These are phyloP conservation scores for Hymenoscyphus fraxineus DNA, from an alignment of 2,329 filamentous ascomycete species.

Conservation along the genomic window DNA sequence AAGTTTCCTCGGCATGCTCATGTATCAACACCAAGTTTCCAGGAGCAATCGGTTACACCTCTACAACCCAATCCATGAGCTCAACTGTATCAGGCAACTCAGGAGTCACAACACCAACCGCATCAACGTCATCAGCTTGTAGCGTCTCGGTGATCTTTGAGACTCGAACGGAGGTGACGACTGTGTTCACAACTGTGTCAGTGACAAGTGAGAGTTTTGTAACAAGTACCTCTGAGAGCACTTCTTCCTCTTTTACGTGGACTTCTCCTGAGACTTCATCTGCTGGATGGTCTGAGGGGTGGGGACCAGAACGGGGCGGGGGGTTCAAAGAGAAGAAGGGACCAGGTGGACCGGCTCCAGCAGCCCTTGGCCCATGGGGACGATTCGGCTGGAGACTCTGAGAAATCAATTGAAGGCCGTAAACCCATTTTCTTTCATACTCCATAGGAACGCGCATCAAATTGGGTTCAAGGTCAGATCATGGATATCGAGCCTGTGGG, in stretches of 20 bases:
- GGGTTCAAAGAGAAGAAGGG: not conserved
- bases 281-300: not conserved
- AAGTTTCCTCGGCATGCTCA: constrained; percentile 8
- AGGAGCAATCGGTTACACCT: constrained; percentile 7
- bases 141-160: not conserved
- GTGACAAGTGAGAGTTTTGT: not conserved
- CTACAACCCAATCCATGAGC: not conserved
- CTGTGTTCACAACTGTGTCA: not conserved
- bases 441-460: too few relatives aligned
- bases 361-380: not conserved
- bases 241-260: not conserved
- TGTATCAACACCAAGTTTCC: constrained; percentile 6
- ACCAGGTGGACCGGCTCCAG: not conserved
- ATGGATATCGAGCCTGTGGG: too few relatives aligned
- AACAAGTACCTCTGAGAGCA: not conserved
- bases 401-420: not conserved
- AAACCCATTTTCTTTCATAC: too few relatives aligned
- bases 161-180: not conserved
- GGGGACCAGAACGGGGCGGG: not conserved
- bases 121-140: not conserved
- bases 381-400: not conserved
- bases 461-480: too few relatives aligned
- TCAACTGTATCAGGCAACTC: not conserved
- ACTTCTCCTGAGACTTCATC: not conserved
- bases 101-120: not conserved